phyloP scores from a whole-genome alignment of 306 rosid species.

The Pyrus betulifolia region DNA sequence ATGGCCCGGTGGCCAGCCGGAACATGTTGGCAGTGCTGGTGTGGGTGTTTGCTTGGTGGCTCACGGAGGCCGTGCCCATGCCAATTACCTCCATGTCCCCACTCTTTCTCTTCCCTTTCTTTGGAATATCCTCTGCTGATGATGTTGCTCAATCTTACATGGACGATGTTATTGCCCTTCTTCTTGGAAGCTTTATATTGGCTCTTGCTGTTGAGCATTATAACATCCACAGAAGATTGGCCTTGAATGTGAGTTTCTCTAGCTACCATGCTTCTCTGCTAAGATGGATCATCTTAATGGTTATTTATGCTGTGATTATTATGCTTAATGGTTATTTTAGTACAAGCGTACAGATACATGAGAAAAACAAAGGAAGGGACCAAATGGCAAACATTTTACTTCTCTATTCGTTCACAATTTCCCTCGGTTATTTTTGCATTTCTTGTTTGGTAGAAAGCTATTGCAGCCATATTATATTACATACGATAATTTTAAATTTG shows the following conservation, averaged over 20 bases:
- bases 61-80: slow-evolving; percentile 77
- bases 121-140: slow-evolving; percentile 66
- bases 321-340: too few species aligned
- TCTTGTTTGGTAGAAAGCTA: background rate
- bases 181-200: slow-evolving; percentile 76
- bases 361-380: too few species aligned
- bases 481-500: background rate
- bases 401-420: background rate
- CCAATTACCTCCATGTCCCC: slow-evolving; percentile 88
- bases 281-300: too few species aligned
- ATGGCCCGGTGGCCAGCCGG: slow-evolving; percentile 32
- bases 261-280: background rate
- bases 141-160: slow-evolving; percentile 71
- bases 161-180: slow-evolving; percentile 76
- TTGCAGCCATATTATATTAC: background rate
- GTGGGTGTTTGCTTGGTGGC: slow-evolving; percentile 84
- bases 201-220: slow-evolving; percentile 95
- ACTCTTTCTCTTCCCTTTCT: slow-evolving; percentile 64
- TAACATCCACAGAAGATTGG: slow-evolving; percentile 70
- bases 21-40: slow-evolving; percentile 71
- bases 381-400: too few species aligned
- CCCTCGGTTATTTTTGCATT: background rate
- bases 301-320: too few species aligned
- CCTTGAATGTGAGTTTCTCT: slow-evolving; percentile 59
- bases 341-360: background rate